Conservation (phyloP, 805 yeast genomes). For the Spathaspora girioi region DNA sequence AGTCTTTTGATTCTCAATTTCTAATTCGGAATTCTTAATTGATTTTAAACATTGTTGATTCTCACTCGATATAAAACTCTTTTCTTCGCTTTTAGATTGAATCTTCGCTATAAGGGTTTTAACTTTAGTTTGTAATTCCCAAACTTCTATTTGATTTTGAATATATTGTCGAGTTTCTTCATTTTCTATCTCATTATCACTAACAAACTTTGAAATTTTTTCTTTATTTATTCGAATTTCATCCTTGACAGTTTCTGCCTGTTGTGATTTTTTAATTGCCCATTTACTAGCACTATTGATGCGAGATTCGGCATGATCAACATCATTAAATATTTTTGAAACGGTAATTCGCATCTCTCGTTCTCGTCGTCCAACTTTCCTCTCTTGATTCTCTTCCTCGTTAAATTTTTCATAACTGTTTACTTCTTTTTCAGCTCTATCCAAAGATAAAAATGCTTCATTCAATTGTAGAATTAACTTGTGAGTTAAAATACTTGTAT, state of each 20-base stretch:
- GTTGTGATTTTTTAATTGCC: conserved; percentile 27
- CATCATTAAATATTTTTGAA: conserved; percentile 43
- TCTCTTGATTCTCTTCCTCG: conserved; percentile 37
- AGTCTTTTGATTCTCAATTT: conserved; percentile 19
- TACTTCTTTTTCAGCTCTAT: conserved; percentile 42
- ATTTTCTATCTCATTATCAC: conserved; percentile 14
- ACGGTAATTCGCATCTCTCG: conserved; percentile 43
- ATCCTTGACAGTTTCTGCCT: conserved; percentile 19
- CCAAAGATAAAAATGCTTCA: conserved; percentile 40
- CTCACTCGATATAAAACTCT: conserved; percentile 60
- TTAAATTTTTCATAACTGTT: conserved; percentile 25
- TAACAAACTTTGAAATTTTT: conserved; percentile 22
- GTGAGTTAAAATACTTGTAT: conserved; percentile 31
- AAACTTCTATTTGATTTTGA: conserved; percentile 37
- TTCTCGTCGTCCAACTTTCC: conserved; percentile 39
- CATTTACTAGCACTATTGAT: conserved; percentile 31
- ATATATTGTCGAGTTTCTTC: conserved; percentile 19
- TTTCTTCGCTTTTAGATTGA: conserved; percentile 53
- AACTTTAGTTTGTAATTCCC: conserved; percentile 45
- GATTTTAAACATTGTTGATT: conserved; percentile 51
- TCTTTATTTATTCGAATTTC: conserved; percentile 23
- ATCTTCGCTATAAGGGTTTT: conserved; percentile 39
- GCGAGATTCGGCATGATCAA: conserved; percentile 36
- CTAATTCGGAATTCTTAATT: conserved; percentile 38
- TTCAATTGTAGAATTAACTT: conserved; percentile 56